phyloP scores from a whole-genome alignment of 140 eudicot genomes.

The Bidens hawaiensis region DNA sequence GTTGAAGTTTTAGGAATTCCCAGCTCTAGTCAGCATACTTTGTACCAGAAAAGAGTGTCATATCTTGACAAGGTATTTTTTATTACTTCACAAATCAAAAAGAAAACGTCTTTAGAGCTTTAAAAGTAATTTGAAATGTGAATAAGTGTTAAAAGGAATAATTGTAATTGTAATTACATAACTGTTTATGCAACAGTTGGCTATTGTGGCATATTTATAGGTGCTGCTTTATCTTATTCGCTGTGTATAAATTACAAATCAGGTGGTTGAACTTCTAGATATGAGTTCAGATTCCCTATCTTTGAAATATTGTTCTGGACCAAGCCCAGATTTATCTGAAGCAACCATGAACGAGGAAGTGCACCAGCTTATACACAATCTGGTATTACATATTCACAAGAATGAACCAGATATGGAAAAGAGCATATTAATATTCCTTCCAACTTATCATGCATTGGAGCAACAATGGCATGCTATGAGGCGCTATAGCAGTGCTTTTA shows the following conservation, averaged over 20 bases:
- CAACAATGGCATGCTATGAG: slow-evolving; percentile 72
- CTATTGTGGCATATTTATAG: background rate
- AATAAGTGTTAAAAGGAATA: background rate
- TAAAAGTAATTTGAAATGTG: background rate
- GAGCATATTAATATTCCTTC: slow-evolving; percentile 86
- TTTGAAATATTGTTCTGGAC: slow-evolving; percentile 60
- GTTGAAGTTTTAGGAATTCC: slow-evolving; percentile 91
- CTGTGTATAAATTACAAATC: slow-evolving; percentile 20
- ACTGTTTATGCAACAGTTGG: slow-evolving; percentile 1
- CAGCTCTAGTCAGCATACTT: slow-evolving; percentile 55
- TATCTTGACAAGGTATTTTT: slow-evolving; percentile 80
- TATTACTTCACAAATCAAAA: slow-evolving; percentile 4
- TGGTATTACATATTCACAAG: slow-evolving; percentile 78
- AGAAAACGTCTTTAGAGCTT: background rate
- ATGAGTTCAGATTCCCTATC: slow-evolving; percentile 44
- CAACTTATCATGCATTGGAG: slow-evolving; percentile 80
- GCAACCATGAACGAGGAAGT: slow-evolving; percentile 60
- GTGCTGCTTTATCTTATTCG: background rate
- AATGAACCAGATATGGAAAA: slow-evolving; percentile 79
- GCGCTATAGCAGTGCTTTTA: slow-evolving; percentile 49
- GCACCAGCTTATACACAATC: slow-evolving; percentile 74
- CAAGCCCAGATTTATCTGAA: slow-evolving; percentile 47
- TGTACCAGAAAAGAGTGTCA: slow-evolving; percentile 57
- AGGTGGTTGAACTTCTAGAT: slow-evolving; percentile 75
- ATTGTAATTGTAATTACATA: background rate